These are phyloP conservation scores for Echites panduratus DNA, from an alignment of 257 asterid species.

Conservation along the genomic window DNA sequence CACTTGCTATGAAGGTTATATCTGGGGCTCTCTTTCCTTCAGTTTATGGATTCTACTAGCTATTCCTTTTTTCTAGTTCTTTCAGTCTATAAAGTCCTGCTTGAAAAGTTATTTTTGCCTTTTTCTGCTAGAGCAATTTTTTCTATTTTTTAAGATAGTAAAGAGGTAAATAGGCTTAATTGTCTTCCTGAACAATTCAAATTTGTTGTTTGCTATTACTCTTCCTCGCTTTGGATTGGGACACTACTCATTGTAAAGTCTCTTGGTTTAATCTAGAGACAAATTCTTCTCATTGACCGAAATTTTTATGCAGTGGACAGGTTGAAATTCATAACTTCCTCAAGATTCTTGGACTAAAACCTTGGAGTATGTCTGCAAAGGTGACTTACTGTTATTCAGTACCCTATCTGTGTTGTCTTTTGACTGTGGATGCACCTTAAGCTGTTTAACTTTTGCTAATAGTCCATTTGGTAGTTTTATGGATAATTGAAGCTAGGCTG, in stretches of 20 bases:
- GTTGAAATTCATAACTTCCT: conserved; percentile 69
- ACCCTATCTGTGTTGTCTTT: not conserved
- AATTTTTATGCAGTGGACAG: conserved; percentile 51
- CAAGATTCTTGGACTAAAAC: conserved; percentile 62
- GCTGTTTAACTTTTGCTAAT: not conserved
- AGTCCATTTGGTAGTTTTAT: not conserved
- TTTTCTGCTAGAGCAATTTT: not conserved
- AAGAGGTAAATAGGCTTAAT: not conserved
- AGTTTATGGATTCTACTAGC: not conserved
- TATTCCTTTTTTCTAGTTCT: not conserved
- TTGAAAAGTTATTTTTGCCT: not conserved
- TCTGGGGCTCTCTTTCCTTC: not conserved
- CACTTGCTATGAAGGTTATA: not conserved
- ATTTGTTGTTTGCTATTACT: not conserved
- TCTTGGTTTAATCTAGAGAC: not conserved
- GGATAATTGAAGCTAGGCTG: not conserved
- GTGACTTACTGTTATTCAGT: conserved; percentile 26
- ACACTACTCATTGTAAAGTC: not conserved
- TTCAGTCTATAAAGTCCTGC: not conserved
- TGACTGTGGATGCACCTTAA: not conserved
- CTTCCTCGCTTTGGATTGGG: not conserved
- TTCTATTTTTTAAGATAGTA: not conserved
- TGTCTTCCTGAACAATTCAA: not conserved
- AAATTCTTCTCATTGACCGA: conserved; percentile 1
- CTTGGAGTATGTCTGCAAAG: conserved; percentile 66